Evolutionary conservation across 31 red algal genomes (phyloP), one percentile per base, ranked within the genome.

Genomic region (Porphyra umbilicalis): DNA sequence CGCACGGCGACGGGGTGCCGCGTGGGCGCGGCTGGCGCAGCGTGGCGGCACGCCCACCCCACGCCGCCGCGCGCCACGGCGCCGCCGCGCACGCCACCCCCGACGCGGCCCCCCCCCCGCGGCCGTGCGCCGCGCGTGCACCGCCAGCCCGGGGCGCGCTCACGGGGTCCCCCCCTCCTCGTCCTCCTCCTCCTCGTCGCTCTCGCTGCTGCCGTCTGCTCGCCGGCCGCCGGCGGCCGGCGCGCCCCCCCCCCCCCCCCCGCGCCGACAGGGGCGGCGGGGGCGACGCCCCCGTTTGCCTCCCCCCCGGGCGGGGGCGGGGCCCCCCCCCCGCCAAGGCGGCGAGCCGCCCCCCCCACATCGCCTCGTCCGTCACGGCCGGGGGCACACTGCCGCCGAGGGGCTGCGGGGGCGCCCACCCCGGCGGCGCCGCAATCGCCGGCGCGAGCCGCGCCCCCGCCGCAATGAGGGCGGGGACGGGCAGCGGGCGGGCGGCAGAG

Each of bases 311-410:
- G 57, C 30, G 57, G 57, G 3, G 57, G 25, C 25, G n/a, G n/a
- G 30, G 30, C 57, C 25, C 80, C 35, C 86, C 89, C 33, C 83
- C 25, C 31, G 77, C 80, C 31, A 92, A 31, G 0, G 84, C 80
- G 34, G 85, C 91, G 34, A 93, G 75, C 76, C 78, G 83, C 32
- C 91, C 91, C 14, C 82, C 85, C 13, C 91, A 77, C 91, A 93
- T 93, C 91, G 88, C 88, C 30, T 87, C 91, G 35, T 93, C 91
- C 25, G 91, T 81, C 20, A 86, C 86, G 34, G 86, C 91, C 29
- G 91, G 86, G 0, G 91, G 91, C 14, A 93, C 75, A 39, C 77
- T 32, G 76, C 78, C 84, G 30, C 90, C 90, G 34, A 92, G 40
- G 33, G 84, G 84, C 38, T 91, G 89, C 36, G 83, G 79, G 29